Evolutionary conservation across 169 alveolate species (phyloP), one percentile per base, ranked within the genome.

Genomic region (Amoebophrya sp.): DNA sequence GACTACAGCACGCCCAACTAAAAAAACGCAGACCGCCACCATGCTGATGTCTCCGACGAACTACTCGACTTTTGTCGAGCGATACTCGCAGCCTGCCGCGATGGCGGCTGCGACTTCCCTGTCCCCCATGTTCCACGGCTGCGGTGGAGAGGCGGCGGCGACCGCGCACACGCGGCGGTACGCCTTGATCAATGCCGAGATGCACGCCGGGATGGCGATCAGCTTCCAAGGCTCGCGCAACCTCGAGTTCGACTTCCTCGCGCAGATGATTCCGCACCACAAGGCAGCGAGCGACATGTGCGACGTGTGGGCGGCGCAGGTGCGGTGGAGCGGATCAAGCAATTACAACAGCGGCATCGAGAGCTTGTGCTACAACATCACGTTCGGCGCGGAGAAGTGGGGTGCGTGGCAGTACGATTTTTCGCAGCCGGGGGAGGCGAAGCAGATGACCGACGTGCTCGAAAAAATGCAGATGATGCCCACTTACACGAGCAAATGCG

Each of bases 211-310:
- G n/a, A n/a, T n/a, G n/a, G n/a, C n/a, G n/a, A n/a, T n/a, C n/a
- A n/a, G n/a, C n/a, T n/a, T n/a, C n/a, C n/a, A n/a, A n/a, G n/a
- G n/a, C n/a, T n/a, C n/a, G n/a, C n/a, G n/a, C n/a, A n/a, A n/a
- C n/a, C n/a, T n/a, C n/a, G 78, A 58, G 34, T 58, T 58, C 78
- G 78, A 58, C 78, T 58, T 58, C 23, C 78, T 58, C 78, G 78
- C 78, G 29, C 78, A 58, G 78, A 58, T 58, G 78, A 16, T 58
- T 58, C 78, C 78, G 29, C 78, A 58, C 34, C 78, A 58, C 78
- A 58, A 58, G 34, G 78, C 29, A 1, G 78, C 78, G 34, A 58
- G 78, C 78, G 78, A 58, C 39, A 58, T 58, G 78, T 58, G 78
- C 78, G 34, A n/a, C 78, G 78, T 58, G 78, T 58, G 78, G 78